Evolutionary conservation across 179 eudicot genomes (phyloP), one percentile per base, ranked within the genome.

Genomic region (Corrigiola litoralis): DNA sequence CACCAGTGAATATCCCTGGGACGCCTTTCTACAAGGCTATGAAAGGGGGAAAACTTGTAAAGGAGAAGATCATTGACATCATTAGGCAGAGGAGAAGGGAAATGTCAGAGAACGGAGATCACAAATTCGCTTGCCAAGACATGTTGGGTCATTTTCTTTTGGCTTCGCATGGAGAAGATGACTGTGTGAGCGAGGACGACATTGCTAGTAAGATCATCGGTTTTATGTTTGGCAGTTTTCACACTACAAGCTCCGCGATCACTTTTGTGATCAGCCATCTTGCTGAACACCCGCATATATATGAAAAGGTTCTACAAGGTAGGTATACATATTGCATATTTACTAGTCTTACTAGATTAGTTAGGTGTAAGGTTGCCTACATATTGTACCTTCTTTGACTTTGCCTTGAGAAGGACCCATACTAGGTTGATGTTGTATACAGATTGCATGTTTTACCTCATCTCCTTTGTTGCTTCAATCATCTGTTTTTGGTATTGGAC

Each of bases 291-390:
- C 63, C 63, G 1, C 14, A 1, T 14, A 18, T 67, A 1, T 67
- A 67, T 33, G 63, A 45, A 5, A 56, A 24, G 38, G 71, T 67
- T 57, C 34, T 55, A 4, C 45, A 67, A 67, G 71, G 71, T 66
- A 66, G n/a, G n/a, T n/a, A n/a, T n/a, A n/a, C n/a, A n/a, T n/a
- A n/a, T n/a, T n/a, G n/a, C n/a, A n/a, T n/a, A n/a, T n/a, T n/a
- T n/a, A n/a, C n/a, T n/a, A n/a, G n/a, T n/a, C n/a, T n/a, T n/a
- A n/a, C n/a, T n/a, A n/a, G n/a, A n/a, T n/a, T n/a, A n/a, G n/a
- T n/a, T n/a, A n/a, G n/a, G n/a, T n/a, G n/a, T n/a, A n/a, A n/a
- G n/a, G n/a, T n/a, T n/a, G n/a, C n/a, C n/a, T n/a, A n/a, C n/a
- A n/a, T n/a, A n/a, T n/a, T n/a, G n/a, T n/a, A n/a, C n/a, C n/a